Percentiles rank a stretch among this genome's conserved stretches.
phyloP scores from a whole-genome alignment of 139 green algal species.

The Prasinococcaceae sp. region DNA sequence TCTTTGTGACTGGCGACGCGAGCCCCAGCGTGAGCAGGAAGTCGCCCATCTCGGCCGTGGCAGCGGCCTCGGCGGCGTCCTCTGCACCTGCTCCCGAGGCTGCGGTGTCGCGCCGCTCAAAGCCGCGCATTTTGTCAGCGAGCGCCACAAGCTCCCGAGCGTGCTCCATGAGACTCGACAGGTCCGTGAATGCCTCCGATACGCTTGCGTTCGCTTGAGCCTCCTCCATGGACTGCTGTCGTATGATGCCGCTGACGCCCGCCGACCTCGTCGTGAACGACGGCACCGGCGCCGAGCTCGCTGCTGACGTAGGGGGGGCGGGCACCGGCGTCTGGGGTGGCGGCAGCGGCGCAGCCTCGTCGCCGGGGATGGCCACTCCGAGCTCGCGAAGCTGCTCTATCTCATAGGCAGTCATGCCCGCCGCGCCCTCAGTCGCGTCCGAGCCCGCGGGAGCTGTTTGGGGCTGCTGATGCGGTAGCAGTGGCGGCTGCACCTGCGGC shows the following conservation, averaged over 20 bases:
- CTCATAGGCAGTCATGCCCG: neutral
- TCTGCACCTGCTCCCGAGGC: neutral
- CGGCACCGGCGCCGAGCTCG: neutral
- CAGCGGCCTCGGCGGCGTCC: slow-evolving; percentile 20
- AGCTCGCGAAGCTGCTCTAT: neutral
- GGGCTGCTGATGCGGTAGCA: too few species aligned
- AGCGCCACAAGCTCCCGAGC: slow-evolving; percentile 67
- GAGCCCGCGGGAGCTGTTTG: too few species aligned
- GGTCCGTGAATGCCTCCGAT: slow-evolving; percentile 48
- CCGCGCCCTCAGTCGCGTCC: neutral
- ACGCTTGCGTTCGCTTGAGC: neutral
- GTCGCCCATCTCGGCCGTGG: slow-evolving; percentile 51
- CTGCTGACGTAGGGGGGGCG: neutral
- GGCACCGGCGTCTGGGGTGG: neutral
- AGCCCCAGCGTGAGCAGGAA: slow-evolving; percentile 78
- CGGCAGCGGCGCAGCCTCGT: neutral
- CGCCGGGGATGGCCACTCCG: neutral
- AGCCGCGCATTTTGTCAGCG: slow-evolving; percentile 45
- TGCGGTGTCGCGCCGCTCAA: neutral
- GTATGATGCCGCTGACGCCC: slow-evolving; percentile 4
- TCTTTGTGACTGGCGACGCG: slow-evolving; percentile 67
- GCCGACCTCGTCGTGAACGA: neutral
- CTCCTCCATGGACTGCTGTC: neutral
- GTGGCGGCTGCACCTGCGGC: too few species aligned
- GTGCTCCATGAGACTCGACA: slow-evolving; percentile 57